Evolutionary conservation across 805 yeast genomes (phyloP), one percentile per base, ranked within the genome.

Genomic region (Ogataea wickerhamii): DNA sequence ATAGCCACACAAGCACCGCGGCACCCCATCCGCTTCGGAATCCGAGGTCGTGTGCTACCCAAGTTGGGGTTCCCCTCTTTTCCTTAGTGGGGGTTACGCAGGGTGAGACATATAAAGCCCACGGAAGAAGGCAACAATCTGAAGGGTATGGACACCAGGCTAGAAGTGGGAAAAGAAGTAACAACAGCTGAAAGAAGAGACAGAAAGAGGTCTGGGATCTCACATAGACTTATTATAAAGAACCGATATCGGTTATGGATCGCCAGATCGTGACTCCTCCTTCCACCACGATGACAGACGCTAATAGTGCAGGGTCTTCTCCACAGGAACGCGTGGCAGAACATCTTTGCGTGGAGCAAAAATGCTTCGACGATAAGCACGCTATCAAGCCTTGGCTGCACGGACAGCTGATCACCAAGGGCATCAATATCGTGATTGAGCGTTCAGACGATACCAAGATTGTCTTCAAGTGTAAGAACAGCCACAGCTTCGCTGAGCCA

Each of bases 321-420:
- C 34, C 37, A 18, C 13, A 23, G 12, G 4, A 16, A 7, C 12
- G 25, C 25, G 27, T 35, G 17, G n/a, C 40, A 10, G 41, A 33
- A 18, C 34, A 44, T 8, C 42, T 43, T 17, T 22, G 28, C 23
- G 23, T 53, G 7, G 57, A 58, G 19, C 44, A 49, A 36, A 53
- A 58, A 40, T 38, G 45, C 38, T 68, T 71, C 50, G 49, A 57
- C 24, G 69, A 67, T 39, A 74, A 67, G 47, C 59, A 68, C 21
- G 72, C 68, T 18, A 76, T 79, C 45, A 79, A 79, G 53, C 83
- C 84, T 4, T 78, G 84, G 83, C 56, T 79, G 36, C 76, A 68
- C 47, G 58, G 66, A 34, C 67, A 76, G 38, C 61, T 70, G 34
- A 60, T 62, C n/a, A 58, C 66, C 6, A 67, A 66, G 44, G 80